Evolutionary conservation across 2,329 filamentous ascomycete genomes (phyloP).

Genomic region (Ascochyta rabiei): DNA sequence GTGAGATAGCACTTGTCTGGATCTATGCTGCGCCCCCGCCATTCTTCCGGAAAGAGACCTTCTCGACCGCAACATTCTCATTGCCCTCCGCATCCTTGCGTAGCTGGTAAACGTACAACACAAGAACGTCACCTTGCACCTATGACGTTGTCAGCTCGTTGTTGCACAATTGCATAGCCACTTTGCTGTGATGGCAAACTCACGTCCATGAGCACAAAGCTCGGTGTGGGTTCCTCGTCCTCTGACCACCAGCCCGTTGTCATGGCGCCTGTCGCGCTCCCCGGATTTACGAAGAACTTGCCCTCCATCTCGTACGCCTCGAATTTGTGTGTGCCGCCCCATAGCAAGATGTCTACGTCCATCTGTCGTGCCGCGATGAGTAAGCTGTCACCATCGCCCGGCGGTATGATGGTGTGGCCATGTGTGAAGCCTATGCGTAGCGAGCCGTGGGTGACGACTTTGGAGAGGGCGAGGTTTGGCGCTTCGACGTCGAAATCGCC

Average conservation of each 20-base stretch:
- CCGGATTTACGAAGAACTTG: conserved; percentile 74
- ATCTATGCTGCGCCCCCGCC: conserved; percentile 47
- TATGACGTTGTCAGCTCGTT: conserved; percentile 48
- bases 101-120: conserved; percentile 85
- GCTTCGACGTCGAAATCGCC: conserved; percentile 73
- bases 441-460: conserved; percentile 72
- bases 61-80: conserved; percentile 62
- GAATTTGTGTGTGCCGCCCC: conserved; percentile 73
- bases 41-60: conserved; percentile 62
- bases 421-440: conserved; percentile 74
- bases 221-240: conserved; percentile 74
- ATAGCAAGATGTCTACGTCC: conserved; percentile 72
- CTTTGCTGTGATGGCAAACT: conserved; percentile 52
- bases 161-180: background rate
- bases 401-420: conserved; percentile 74
- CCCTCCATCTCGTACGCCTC: conserved; percentile 75
- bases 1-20: conserved; percentile 9
- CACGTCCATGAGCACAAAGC: conserved; percentile 98
- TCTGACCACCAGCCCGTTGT: conserved; percentile 65
- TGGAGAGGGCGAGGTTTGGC: conserved; percentile 68
- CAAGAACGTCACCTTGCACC: conserved; percentile 95
- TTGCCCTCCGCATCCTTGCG: conserved; percentile 59
- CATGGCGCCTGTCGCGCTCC: conserved; percentile 70
- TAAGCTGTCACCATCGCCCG: conserved; percentile 68
- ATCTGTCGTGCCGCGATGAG: conserved; percentile 73